These are phyloP conservation scores for Populus davidiana DNA, from an alignment of 345 rosid genomes.

Conservation along the genomic window DNA sequence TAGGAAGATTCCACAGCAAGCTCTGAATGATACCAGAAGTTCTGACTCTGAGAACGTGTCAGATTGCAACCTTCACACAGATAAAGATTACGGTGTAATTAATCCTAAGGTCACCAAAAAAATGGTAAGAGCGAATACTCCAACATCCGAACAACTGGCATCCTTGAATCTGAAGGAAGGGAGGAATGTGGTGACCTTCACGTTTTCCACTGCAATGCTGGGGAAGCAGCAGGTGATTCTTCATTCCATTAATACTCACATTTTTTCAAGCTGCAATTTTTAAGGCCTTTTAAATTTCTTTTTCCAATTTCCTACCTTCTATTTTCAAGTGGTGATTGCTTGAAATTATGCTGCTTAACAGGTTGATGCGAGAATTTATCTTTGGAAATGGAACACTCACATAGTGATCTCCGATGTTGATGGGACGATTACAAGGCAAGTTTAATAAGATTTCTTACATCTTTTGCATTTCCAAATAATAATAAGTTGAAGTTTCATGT, in stretches of 20 bases:
- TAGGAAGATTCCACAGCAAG: constrained; percentile 26
- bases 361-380: constrained; percentile 91
- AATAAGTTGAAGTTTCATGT: not conserved
- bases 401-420: constrained; percentile 96
- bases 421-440: constrained; percentile 94
- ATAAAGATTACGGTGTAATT: constrained; percentile 30
- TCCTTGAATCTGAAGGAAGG: constrained; percentile 80
- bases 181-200: constrained; percentile 66
- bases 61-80: constrained; percentile 23
- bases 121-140: constrained; percentile 53
- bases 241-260: constrained; percentile 11
- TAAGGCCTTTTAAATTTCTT: not conserved
- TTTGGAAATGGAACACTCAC: constrained; percentile 94
- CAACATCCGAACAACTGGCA: constrained; percentile 85
- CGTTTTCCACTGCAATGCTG: constrained; percentile 84
- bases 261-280: constrained; percentile 5
- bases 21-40: constrained; percentile 24
- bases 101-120: constrained; percentile 43
- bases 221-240: constrained; percentile 76
- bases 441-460: not conserved
- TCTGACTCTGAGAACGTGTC: constrained; percentile 30
- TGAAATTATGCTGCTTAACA: constrained; percentile 24
- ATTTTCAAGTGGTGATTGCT: constrained; percentile 2
- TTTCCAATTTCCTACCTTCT: constrained; percentile 1
- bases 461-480: not conserved